Base-by-base conservation (phyloP, 257 asterid genomes). In the Phtheirospermum japonicum region DNA sequence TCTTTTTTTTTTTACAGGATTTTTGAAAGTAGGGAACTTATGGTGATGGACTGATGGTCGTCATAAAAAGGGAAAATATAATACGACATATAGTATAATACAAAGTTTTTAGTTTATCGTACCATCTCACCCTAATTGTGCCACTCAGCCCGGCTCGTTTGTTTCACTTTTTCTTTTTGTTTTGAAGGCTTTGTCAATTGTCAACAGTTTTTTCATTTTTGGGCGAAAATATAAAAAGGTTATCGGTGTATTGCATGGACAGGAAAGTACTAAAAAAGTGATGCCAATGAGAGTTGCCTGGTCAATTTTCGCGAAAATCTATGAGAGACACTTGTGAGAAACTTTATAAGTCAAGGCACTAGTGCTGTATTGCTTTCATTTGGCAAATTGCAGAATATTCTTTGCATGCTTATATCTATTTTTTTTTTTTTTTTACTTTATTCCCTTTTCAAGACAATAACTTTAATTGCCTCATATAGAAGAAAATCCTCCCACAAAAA, bases 301-400 rank as follows among this genome's bases (percentile, higher is more conserved):
- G 58, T 48, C 67, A 48, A 48, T 48, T 16, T 63, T 31, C 9
- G 37, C 9, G 40, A 43, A n/a, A 42, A 42, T 9, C 11, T 14
- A n/a, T n/a, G n/a, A n/a, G 65, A 43, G 18, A 61, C 18, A n/a
- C 4, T 28, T 55, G 23, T 61, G 57, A 11, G 6, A 31, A 45
- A 31, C 48, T 45, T 8, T 5, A 34, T 5, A 34, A 20, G 45
- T 16, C 14, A 23, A 23, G 28, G 28, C 28, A 23, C 28, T 23
- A 23, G 3, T 23, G 28, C n/a, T 61, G 65, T 60, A 13, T 23
- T 16, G 11, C 40, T 42, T 43, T 40, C 40, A 40, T 61, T 61
- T 61, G 65, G 30, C 55, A 61, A 42, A 37, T 8, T 8, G 20
- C 4, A 20, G 40, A 6, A 6, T 2, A 4, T 13, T 60, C 23